A percentile compares a stretch with the other conserved stretches of the same genome.
These are phyloP conservation scores for Pseudonectria foliicola DNA, from an alignment of 2,329 filamentous ascomycete species.

Conservation along the genomic window DNA sequence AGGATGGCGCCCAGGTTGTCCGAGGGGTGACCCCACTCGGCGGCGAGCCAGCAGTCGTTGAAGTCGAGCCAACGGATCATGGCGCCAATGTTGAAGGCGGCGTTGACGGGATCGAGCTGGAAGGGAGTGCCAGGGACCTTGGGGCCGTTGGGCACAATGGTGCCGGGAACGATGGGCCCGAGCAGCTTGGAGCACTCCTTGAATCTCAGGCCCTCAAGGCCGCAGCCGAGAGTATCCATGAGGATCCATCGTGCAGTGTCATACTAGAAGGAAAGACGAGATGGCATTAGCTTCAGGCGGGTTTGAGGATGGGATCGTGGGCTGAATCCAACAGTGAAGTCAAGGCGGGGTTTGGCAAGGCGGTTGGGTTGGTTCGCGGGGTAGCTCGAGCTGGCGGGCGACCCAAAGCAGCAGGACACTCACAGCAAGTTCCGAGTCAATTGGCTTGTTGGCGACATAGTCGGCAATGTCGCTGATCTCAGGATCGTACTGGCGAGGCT, in stretches of 20 bases:
- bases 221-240: constrained; percentile 93
- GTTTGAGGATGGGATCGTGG: constrained; percentile 3
- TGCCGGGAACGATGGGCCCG: constrained; percentile 85
- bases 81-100: constrained; percentile 96
- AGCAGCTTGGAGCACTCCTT: constrained; percentile 94
- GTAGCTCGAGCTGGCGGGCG: constrained; percentile 3
- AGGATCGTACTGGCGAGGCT: constrained; percentile 66
- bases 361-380: neutral
- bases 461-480: constrained; percentile 93
- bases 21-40: constrained; percentile 97
- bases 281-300: constrained; percentile 6
- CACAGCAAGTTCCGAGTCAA: constrained; percentile 89
- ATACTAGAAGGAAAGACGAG: constrained; percentile 47
- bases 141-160: constrained; percentile 83
- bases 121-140: constrained; percentile 88
- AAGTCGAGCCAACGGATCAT: constrained; percentile 99
- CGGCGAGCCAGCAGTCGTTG: constrained; percentile 99
- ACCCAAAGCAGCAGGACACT: constrained; percentile 30
- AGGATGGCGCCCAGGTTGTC: constrained; percentile 98
- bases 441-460: constrained; percentile 88
- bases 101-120: constrained; percentile 90
- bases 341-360: constrained; percentile 8
- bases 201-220: constrained; percentile 90
- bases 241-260: constrained; percentile 96
- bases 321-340: constrained; percentile 1